Conservation (phyloP, 805 yeast genomes). For the Suhomyces xylopsoci region DNA sequence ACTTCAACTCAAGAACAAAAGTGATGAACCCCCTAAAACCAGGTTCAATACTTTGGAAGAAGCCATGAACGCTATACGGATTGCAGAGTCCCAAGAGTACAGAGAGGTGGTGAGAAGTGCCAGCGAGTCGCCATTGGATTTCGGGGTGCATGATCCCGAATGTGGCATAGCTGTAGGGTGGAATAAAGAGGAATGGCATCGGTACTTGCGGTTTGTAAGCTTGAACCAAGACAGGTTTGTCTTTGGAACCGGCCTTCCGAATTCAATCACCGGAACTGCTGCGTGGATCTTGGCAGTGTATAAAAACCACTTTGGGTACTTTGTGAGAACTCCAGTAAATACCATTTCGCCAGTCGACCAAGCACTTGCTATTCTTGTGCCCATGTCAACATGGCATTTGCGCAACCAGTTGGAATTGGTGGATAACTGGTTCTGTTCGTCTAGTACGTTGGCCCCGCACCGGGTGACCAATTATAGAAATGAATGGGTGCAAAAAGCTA, state of each 20-base stretch:
- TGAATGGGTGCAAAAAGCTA: background rate
- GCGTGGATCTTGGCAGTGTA: conserved; percentile 1
- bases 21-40: background rate
- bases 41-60: background rate
- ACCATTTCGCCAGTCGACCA: conserved; percentile 2
- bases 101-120: background rate
- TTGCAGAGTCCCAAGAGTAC: background rate
- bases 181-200: background rate
- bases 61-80: background rate
- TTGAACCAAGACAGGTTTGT: background rate
- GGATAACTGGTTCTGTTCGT: conserved; percentile 1
- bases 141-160: background rate
- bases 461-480: background rate
- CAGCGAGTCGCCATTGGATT: background rate
- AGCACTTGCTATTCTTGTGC: conserved; percentile 1
- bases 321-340: conserved; percentile 1
- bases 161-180: background rate
- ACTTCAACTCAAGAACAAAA: background rate
- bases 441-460: background rate
- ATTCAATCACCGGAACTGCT: background rate
- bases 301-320: background rate
- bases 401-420: conserved; percentile 1
- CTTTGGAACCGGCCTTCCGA: background rate
- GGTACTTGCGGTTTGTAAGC: background rate
- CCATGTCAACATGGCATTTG: conserved; percentile 3